Evolutionary conservation across 768 basidiomycete species (phyloP).

Genomic region (Clavulina sp.): DNA sequence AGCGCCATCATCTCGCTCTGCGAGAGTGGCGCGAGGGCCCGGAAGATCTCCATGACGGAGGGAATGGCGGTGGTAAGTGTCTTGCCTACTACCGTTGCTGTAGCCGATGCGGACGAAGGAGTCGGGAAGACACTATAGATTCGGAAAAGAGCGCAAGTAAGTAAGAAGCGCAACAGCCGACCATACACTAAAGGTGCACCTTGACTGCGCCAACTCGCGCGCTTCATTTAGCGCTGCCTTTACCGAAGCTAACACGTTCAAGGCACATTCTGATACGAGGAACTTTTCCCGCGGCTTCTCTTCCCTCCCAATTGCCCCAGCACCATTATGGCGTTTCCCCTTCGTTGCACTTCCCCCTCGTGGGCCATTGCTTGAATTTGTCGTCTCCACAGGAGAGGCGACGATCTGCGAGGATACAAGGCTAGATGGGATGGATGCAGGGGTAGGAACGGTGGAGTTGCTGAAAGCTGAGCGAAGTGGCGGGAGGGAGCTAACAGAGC

Average conservation of each 20-base stretch:
- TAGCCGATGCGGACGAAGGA: constrained; percentile 15
- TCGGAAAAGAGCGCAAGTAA: constrained; percentile 7
- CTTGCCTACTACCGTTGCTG: constrained; percentile 20
- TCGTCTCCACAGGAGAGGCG: neutral
- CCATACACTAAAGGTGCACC: constrained; percentile 41
- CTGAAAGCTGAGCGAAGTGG: neutral
- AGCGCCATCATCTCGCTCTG: constrained; percentile 30
- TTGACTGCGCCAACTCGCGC: too few relatives aligned
- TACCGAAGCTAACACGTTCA: constrained; percentile 35
- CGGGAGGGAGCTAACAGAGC: neutral
- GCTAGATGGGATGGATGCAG: neutral
- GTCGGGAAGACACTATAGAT: constrained; percentile 25
- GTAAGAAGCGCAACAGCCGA: constrained; percentile 15
- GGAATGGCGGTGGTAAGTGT: constrained; percentile 44
- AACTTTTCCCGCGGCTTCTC: constrained; percentile 33
- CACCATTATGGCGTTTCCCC: too few relatives aligned
- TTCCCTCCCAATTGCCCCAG: neutral
- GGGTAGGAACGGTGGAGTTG: neutral
- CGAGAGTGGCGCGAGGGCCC: constrained; percentile 57
- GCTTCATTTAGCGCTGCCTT: constrained; percentile 52
- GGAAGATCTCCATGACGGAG: constrained; percentile 57
- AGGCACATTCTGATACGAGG: constrained; percentile 38
- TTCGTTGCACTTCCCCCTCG: too few relatives aligned
- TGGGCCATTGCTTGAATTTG: too few relatives aligned
- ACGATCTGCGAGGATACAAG: neutral